phyloP scores from a whole-genome alignment of 2,329 filamentous ascomycete genomes.

The Sporothrix curviconia region DNA sequence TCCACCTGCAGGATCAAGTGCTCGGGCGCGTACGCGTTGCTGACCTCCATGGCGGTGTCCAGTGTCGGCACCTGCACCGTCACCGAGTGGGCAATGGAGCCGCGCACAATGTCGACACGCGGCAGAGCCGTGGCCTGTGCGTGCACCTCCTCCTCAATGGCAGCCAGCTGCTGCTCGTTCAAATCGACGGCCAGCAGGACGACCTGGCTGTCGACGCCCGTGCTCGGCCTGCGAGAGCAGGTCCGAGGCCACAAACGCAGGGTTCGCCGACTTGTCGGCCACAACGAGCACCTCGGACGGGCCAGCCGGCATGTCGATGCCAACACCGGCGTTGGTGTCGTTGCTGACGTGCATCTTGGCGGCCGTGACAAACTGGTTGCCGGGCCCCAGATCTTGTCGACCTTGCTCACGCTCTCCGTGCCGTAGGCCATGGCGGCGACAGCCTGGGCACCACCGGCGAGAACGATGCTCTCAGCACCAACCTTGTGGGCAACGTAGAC shows the following conservation, averaged over 20 bases:
- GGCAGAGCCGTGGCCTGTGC: slow-evolving; percentile 79
- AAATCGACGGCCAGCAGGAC: slow-evolving; percentile 82
- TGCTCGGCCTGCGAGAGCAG: slow-evolving; percentile 92
- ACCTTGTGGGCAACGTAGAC: slow-evolving; percentile 97
- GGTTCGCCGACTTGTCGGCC: slow-evolving; percentile 80
- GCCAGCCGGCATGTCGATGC: slow-evolving; percentile 97
- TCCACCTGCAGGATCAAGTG: slow-evolving; percentile 88
- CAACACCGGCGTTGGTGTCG: slow-evolving; percentile 88
- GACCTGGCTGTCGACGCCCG: slow-evolving; percentile 91
- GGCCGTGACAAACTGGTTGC: slow-evolving; percentile 97
- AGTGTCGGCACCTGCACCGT: slow-evolving; percentile 70
- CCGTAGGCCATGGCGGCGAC: slow-evolving; percentile 96
- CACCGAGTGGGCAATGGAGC: slow-evolving; percentile 78
- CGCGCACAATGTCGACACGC: slow-evolving; percentile 85
- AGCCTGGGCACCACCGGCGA: slow-evolving; percentile 92
- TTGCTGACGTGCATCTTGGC: slow-evolving; percentile 98
- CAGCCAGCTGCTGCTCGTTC: slow-evolving; percentile 61
- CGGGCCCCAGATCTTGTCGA: slow-evolving; percentile 97
- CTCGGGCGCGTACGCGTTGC: slow-evolving; percentile 93
- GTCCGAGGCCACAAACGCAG: slow-evolving; percentile 92
- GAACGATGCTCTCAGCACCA: slow-evolving; percentile 88
- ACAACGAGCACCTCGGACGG: slow-evolving; percentile 96
- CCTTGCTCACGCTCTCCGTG: slow-evolving; percentile 87
- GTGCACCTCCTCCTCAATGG: slow-evolving; percentile 89
- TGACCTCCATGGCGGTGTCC: slow-evolving; percentile 70